Evolutionary conservation across 176 grass and related monocot genomes (phyloP).

Genomic region (Microstegium vimineum): DNA sequence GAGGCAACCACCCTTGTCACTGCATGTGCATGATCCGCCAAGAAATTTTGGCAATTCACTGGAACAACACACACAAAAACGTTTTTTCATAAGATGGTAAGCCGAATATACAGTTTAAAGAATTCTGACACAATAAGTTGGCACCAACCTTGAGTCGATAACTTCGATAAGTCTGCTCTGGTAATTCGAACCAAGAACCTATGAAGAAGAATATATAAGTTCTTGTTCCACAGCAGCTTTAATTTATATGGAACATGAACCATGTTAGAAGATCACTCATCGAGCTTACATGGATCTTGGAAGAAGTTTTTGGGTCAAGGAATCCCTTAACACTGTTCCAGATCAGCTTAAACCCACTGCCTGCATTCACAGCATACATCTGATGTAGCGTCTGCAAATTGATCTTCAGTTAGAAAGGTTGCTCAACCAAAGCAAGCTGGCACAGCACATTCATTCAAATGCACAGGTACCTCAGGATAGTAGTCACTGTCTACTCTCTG

Average conservation of each 20-base stretch:
- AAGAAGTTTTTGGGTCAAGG: slow-evolving; percentile 84
- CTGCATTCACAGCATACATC: slow-evolving; percentile 92
- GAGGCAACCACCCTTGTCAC: slow-evolving; percentile 69
- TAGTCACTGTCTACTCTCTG: slow-evolving; percentile 78
- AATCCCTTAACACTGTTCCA: slow-evolving; percentile 91
- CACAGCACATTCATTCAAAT: background rate
- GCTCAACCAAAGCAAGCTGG: background rate
- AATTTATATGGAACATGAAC: background rate
- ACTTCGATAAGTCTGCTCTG: slow-evolving; percentile 72
- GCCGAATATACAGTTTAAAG: background rate
- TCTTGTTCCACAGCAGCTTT: background rate
- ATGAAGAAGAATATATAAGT: background rate
- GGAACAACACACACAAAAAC: background rate
- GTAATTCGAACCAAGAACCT: slow-evolving; percentile 82
- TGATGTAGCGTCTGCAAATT: slow-evolving; percentile 74
- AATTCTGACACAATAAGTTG: slow-evolving; percentile 7
- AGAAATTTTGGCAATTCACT: slow-evolving; percentile 87
- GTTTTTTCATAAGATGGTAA: background rate
- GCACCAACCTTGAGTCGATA: slow-evolving; percentile 64
- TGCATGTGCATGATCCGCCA: slow-evolving; percentile 72
- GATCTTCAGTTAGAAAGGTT: slow-evolving; percentile 1
- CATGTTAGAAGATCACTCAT: background rate
- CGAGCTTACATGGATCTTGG: slow-evolving; percentile 81
- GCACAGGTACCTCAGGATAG: slow-evolving; percentile 74
- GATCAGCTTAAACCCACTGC: slow-evolving; percentile 72